phyloP scores from a whole-genome alignment of 345 rosid genomes.

The Anastatica hierochuntica region DNA sequence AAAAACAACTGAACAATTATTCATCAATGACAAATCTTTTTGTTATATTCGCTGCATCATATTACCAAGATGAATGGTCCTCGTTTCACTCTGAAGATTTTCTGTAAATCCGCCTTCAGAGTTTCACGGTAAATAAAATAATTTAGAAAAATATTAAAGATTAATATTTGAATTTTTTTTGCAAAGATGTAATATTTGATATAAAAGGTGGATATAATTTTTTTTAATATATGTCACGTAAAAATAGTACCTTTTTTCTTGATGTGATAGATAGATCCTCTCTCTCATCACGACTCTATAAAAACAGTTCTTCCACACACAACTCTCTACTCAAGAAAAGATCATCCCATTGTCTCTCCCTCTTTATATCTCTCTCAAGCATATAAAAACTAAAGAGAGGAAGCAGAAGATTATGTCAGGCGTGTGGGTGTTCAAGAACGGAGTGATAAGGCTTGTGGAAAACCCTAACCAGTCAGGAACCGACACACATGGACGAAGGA shows the following conservation, averaged over 20 bases:
- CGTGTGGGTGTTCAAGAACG: constrained; percentile 58
- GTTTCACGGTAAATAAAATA: too few species aligned
- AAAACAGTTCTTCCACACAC: constrained; percentile 6
- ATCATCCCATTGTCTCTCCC: neutral
- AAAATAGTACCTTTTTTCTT: neutral
- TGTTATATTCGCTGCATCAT: too few species aligned
- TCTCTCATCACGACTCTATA: constrained; percentile 14
- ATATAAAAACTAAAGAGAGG: too few species aligned
- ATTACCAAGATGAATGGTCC: too few species aligned
- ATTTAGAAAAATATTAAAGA: too few species aligned
- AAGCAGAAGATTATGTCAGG: constrained; percentile 53
- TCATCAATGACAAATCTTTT: too few species aligned
- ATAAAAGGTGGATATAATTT: neutral
- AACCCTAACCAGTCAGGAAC: constrained; percentile 34
- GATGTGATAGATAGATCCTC: too few species aligned
- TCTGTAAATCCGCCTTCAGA: too few species aligned
- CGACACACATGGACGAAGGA: constrained; percentile 24
- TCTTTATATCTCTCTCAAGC: constrained; percentile 1
- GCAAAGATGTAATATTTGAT: too few species aligned
- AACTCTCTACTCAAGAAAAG: neutral
- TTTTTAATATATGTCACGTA: neutral
- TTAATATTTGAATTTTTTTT: too few species aligned
- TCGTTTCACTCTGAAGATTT: too few species aligned
- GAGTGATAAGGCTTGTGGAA: constrained; percentile 52
- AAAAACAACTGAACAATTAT: too few species aligned